These are phyloP conservation scores for Cenchrus purpureus DNA, from an alignment of 176 grass and related monocot genomes.

Conservation along the genomic window DNA sequence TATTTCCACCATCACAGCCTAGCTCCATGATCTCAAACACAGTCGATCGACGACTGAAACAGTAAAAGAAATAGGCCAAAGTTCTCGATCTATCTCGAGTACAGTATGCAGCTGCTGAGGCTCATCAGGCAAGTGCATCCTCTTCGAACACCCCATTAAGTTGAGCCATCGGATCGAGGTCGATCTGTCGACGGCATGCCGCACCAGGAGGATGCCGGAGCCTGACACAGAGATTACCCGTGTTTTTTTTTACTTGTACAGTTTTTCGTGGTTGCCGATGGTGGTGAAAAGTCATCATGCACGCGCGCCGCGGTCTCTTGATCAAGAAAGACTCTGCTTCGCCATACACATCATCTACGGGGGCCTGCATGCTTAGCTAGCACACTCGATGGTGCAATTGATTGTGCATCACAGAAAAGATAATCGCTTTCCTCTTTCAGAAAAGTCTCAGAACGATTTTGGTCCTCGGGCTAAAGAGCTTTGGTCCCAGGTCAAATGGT, in stretches of 20 bases:
- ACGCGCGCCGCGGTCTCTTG: background rate
- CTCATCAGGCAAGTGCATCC: background rate
- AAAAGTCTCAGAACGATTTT: no score
- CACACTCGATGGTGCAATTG: slow-evolving; percentile 31
- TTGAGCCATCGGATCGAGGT: slow-evolving; percentile 29
- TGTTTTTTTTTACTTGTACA: background rate
- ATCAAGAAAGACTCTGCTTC: background rate
- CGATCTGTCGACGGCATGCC: slow-evolving; percentile 27
- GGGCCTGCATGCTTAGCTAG: slow-evolving; percentile 21
- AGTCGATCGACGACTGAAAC: slow-evolving; percentile 28
- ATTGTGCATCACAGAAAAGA: background rate
- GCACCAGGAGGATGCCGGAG: background rate
- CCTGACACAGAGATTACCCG: background rate
- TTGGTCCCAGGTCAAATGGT: no score
- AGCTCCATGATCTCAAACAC: background rate
- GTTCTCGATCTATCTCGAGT: background rate
- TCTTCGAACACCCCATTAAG: background rate
- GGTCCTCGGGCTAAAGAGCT: no score
- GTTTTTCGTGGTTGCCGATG: background rate
- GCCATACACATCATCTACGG: background rate
- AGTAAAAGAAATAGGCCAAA: slow-evolving; percentile 22
- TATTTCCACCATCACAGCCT: background rate
- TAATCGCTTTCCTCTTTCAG: background rate
- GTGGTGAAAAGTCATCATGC: background rate
- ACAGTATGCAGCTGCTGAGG: background rate